Base-by-base conservation (phyloP, 768 basidiomycete species). In the Leccinum truebloodii region DNA sequence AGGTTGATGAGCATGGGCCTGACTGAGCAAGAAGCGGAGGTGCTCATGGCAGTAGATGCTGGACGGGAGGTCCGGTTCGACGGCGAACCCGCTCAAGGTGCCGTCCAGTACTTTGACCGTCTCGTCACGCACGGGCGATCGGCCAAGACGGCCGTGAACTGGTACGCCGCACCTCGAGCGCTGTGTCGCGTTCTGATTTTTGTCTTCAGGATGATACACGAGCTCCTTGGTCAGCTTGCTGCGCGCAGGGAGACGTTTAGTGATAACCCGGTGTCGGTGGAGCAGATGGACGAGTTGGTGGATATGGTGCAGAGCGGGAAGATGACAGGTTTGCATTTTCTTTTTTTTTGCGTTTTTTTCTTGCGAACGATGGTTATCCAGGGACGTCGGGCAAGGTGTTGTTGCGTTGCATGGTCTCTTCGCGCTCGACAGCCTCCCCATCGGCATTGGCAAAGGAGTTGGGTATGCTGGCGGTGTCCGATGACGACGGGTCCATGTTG, bases 81-180 rank as follows among this genome's bases (percentile, higher is more conserved):
- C 63, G 89, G 89, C 1, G 81, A 76, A 61, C 69, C 73, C 1
- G 73, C 75, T 10, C 65, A 64, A 10, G 83, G 86, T 6, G 90
- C 87, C 1, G 81, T 96, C 3, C 76, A 79, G 4, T 98, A 91
- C 74, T 98, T 97, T 69, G 92, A 97, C 68, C 75, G 63, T n/a
- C 74, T 94, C 46, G 76, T 44, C 5, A 44, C 81, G 0, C 59
- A 71, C 30, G 78, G 76, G 12, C 76, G 89, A 54, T 82, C 89
- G 59, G 85, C 91, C 1, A 90, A 88, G 67, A 74, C 81, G 4
- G 91, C 87, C 16, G 82, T 89, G 18, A 98, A 98, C 70, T 98
- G 95, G 96, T 94, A 59, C 62, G 83, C 70, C 32, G 32, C 48
- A 14, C 22, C 16, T 30, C 28, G 14, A 26, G 10, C 18, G 7